Conservation (phyloP, 305 asterid genomes). For the Fraxinus paxiana region DNA sequence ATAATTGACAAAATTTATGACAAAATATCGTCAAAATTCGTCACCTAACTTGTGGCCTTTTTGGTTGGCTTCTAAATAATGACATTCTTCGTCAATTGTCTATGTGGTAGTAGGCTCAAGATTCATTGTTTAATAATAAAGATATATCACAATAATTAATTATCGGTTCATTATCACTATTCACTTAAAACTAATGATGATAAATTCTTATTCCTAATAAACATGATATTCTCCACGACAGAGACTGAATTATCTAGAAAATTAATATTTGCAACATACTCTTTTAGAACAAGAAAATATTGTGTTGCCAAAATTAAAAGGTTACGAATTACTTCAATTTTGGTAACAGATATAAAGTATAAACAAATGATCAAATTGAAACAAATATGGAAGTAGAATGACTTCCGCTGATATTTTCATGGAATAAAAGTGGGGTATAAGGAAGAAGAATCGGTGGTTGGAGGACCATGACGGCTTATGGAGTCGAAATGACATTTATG, state of each 20-base stretch:
- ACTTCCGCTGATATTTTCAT: background rate
- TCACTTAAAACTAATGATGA: background rate
- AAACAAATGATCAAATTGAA: background rate
- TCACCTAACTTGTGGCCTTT: background rate
- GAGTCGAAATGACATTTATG: slow-evolving; percentile 20
- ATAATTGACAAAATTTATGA: background rate
- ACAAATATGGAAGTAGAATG: background rate
- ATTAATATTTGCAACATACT: background rate
- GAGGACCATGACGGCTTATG: background rate
- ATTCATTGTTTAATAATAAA: too few species aligned
- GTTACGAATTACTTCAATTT: background rate
- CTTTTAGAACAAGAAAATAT: background rate
- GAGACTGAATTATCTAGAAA: background rate
- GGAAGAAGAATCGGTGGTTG: slow-evolving; percentile 2
- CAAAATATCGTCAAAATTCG: background rate
- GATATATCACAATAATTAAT: background rate
- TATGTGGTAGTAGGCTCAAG: background rate
- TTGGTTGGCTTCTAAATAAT: background rate
- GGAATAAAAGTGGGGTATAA: slow-evolving; percentile 5
- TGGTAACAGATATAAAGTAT: background rate
- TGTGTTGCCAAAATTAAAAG: background rate
- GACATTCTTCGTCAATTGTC: background rate
- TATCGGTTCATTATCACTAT: background rate
- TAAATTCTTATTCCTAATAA: background rate
- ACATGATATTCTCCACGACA: background rate